phyloP scores from a whole-genome alignment of 2,329 filamentous ascomycete genomes.

The Alternaria tenuissima region DNA sequence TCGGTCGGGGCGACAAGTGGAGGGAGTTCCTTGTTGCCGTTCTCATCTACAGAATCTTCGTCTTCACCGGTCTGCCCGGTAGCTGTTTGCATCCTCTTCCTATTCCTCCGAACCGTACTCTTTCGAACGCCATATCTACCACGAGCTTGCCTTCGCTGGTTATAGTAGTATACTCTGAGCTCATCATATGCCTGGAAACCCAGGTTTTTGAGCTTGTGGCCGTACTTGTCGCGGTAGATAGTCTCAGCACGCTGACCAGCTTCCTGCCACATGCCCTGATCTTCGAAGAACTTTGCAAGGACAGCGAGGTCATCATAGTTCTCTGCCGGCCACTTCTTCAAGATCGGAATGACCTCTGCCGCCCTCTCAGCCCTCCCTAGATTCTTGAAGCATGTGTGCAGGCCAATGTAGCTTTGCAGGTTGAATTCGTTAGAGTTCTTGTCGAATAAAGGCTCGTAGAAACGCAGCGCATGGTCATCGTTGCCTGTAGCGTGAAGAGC shows the following conservation, averaged over 20 bases:
- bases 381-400: constrained; percentile 70
- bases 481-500: constrained; percentile 61
- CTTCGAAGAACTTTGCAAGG: constrained; percentile 84
- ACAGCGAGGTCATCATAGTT: constrained; percentile 80
- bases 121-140: constrained; percentile 41
- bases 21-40: constrained; percentile 24
- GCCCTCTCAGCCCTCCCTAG: constrained; percentile 72
- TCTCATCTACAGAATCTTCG: constrained; percentile 26
- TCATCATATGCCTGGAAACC: constrained; percentile 42
- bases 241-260: constrained; percentile 62
- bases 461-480: constrained; percentile 65
- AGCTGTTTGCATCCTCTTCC: constrained; percentile 37
- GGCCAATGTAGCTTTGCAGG: constrained; percentile 46
- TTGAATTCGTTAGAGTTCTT: constrained; percentile 34
- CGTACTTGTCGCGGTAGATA: constrained; percentile 72
- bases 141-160: constrained; percentile 36
- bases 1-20: constrained; percentile 27
- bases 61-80: constrained; percentile 29
- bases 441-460: constrained; percentile 60
- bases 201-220: constrained; percentile 55
- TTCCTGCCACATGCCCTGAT: constrained; percentile 67
- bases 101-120: constrained; percentile 35
- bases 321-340: constrained; percentile 74
- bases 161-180: constrained; percentile 37
- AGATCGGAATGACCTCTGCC: constrained; percentile 77